phyloP scores from a whole-genome alignment of 768 basidiomycete genomes.

The Hirschioporus abietinus region DNA sequence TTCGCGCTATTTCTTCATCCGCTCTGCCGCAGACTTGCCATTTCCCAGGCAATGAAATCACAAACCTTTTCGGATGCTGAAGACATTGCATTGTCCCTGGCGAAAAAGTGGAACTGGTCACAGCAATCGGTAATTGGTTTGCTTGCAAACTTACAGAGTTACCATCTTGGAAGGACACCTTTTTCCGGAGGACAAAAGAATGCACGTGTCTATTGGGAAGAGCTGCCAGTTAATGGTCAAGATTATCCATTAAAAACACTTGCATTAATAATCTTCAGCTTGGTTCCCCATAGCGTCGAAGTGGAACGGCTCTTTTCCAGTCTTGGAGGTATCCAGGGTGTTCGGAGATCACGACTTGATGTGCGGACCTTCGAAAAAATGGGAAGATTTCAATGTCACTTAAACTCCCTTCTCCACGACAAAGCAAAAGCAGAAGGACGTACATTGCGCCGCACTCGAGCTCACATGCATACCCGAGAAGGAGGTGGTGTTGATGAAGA shows the following conservation, averaged over 20 bases:
- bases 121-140: constrained; percentile 16
- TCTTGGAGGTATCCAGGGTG: background rate
- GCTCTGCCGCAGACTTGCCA: constrained; percentile 29
- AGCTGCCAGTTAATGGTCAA: constrained; percentile 18
- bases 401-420: background rate
- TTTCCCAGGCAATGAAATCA: constrained; percentile 17
- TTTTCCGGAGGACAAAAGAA: constrained; percentile 16
- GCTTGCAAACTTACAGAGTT: constrained; percentile 31
- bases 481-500: too few relatives aligned
- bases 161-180: constrained; percentile 28
- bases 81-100: constrained; percentile 18
- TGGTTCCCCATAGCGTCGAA: background rate
- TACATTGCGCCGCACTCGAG: too few relatives aligned
- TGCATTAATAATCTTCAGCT: constrained; percentile 11
- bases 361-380: background rate
- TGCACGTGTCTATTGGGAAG: constrained; percentile 6
- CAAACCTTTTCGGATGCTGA: constrained; percentile 19
- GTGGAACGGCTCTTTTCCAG: background rate
- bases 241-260: constrained; percentile 17
- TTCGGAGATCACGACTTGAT: background rate
- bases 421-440: too few relatives aligned
- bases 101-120: constrained; percentile 23
- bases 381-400: background rate
- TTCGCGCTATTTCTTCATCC: constrained; percentile 32
- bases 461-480: too few relatives aligned